Conservation (phyloP, 257 asterid genomes). For the Rhazya stricta region DNA sequence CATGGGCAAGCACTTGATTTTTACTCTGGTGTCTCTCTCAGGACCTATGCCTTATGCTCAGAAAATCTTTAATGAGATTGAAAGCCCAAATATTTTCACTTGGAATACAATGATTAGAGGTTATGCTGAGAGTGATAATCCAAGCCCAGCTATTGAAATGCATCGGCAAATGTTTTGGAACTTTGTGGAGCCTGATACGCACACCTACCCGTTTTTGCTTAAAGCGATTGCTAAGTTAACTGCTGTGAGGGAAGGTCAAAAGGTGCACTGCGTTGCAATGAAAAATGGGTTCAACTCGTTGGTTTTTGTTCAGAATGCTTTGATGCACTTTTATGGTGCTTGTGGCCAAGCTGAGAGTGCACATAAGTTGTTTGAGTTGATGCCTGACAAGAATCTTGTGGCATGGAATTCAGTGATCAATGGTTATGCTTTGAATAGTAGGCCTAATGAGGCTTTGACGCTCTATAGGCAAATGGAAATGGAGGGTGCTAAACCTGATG, state of each 20-base stretch:
- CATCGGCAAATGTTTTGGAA: conserved; percentile 37
- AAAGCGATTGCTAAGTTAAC: conserved; percentile 62
- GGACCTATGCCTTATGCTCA: conserved; percentile 68
- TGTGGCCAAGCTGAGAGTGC: conserved; percentile 62
- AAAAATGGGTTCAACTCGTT: conserved; percentile 69
- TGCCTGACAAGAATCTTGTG: conserved; percentile 58
- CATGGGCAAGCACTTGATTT: conserved; percentile 67
- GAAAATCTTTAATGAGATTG: conserved; percentile 47
- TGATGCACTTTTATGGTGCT: conserved; percentile 67
- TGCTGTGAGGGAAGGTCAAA: conserved; percentile 60
- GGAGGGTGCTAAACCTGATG: conserved; percentile 61
- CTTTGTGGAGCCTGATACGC: conserved; percentile 48
- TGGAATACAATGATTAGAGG: conserved; percentile 85
- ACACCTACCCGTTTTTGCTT: conserved; percentile 71
- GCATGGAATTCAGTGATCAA: conserved; percentile 78
- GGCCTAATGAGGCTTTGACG: conserved; percentile 61
- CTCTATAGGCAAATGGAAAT: conserved; percentile 42
- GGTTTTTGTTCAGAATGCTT: conserved; percentile 70
- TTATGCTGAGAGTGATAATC: conserved; percentile 73
- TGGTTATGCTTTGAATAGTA: conserved; percentile 53
- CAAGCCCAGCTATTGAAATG: conserved; percentile 51
- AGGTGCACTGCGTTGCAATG: conserved; percentile 46
- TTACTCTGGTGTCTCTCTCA: conserved; percentile 45
- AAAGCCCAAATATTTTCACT: conserved; percentile 57
- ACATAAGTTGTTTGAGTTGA: conserved; percentile 48